A percentile compares a stretch with the other conserved stretches of the same genome.
Conservation (phyloP, 2,329 filamentous ascomycete genomes). For the Xylaria sp. region DNA sequence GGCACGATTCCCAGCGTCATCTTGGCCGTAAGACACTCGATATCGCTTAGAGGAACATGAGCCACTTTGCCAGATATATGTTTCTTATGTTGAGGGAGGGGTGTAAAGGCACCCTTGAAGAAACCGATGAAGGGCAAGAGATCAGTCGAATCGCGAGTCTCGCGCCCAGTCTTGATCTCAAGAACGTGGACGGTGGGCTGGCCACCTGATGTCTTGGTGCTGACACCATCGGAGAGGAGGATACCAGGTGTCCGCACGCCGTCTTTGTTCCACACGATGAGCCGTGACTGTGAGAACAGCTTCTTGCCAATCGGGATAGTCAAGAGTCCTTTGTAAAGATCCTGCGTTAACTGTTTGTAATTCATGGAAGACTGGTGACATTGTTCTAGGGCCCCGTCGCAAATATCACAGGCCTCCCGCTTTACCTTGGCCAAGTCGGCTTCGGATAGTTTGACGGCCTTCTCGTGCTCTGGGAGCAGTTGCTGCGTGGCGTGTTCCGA, state of each 20-base stretch:
- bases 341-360: constrained; percentile 76
- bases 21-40: constrained; percentile 83
- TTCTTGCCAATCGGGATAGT: constrained; percentile 81
- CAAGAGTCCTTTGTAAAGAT: constrained; percentile 76
- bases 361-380: constrained; percentile 84
- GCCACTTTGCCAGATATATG: constrained; percentile 70
- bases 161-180: constrained; percentile 71
- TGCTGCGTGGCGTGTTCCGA: constrained; percentile 98
- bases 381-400: constrained; percentile 76
- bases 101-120: constrained; percentile 69
- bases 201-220: constrained; percentile 56
- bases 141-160: constrained; percentile 78
- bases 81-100: constrained; percentile 66
- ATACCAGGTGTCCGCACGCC: constrained; percentile 82
- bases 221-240: constrained; percentile 74
- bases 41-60: constrained; percentile 72
- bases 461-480: constrained; percentile 90
- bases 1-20: constrained; percentile 61
- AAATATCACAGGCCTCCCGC: constrained; percentile 79
- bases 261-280: constrained; percentile 85
- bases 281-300: constrained; percentile 73
- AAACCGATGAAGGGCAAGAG: constrained; percentile 78
- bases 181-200: constrained; percentile 75
- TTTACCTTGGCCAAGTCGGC: constrained; percentile 90
- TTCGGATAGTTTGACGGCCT: constrained; percentile 88